phyloP scores from a whole-genome alignment of 1,284 basidiomycete genomes.

The Microbotryum silenes-acaulis region DNA sequence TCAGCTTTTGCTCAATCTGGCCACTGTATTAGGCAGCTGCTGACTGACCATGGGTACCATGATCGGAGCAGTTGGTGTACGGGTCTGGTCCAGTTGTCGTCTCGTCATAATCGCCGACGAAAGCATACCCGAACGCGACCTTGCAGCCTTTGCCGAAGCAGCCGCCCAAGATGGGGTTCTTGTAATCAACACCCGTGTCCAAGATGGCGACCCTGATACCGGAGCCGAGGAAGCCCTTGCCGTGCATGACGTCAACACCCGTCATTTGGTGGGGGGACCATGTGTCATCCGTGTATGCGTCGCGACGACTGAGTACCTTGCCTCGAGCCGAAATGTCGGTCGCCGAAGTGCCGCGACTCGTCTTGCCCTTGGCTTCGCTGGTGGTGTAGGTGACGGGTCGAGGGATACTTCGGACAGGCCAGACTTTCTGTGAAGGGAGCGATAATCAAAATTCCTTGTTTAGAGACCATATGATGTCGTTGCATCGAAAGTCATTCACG shows the following conservation, averaged over 20 bases:
- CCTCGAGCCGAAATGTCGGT: background rate
- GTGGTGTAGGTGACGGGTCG: constrained; percentile 1
- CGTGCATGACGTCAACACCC: constrained; percentile 48
- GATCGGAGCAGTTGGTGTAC: constrained; percentile 33
- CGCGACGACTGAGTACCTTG: too few species aligned
- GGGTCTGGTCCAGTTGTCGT: constrained; percentile 34
- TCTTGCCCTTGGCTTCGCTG: background rate
- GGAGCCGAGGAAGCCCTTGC: background rate
- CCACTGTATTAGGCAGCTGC: background rate
- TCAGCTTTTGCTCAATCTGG: background rate
- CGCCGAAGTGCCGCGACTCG: background rate
- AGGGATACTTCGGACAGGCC: background rate
- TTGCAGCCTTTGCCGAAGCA: constrained; percentile 57
- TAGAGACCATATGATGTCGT: too few species aligned
- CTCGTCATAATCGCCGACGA: constrained; percentile 41
- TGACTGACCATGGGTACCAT: constrained; percentile 16
- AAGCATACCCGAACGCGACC: constrained; percentile 53
- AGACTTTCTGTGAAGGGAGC: background rate
- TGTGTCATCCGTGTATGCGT: constrained; percentile 47
- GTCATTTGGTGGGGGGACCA: constrained; percentile 50
- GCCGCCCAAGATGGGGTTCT: constrained; percentile 52
- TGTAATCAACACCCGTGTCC: constrained; percentile 37
- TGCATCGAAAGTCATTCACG: too few species aligned
- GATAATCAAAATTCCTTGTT: too few species aligned
- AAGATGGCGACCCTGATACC: constrained; percentile 22